Conservation (phyloP, 2,329 filamentous ascomycete genomes). For the Exserohilum rostratum region DNA sequence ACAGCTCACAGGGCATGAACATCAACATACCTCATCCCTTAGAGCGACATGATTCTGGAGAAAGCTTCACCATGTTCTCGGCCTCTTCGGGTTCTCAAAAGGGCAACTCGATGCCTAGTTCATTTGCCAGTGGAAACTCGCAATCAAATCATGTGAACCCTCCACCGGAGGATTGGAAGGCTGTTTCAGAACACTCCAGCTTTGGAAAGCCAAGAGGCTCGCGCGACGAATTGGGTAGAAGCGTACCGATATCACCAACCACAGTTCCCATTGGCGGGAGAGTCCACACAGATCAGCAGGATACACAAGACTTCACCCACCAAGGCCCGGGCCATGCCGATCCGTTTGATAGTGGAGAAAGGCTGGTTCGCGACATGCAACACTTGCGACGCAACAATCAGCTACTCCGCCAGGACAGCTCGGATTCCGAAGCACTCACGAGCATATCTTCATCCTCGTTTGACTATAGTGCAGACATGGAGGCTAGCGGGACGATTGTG, state of each 20-base stretch:
- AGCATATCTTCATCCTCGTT: constrained; percentile 38
- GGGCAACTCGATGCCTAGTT: constrained; percentile 59
- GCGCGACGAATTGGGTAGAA: constrained; percentile 26
- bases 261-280: constrained; percentile 29
- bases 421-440: constrained; percentile 47
- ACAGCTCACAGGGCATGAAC: constrained; percentile 46
- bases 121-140: constrained; percentile 51
- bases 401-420: constrained; percentile 48
- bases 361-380: constrained; percentile 47
- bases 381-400: constrained; percentile 50
- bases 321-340: constrained; percentile 19
- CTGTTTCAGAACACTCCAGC: constrained; percentile 35
- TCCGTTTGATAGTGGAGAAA: constrained; percentile 36
- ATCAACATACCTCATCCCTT: constrained; percentile 44
- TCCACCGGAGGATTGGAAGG: constrained; percentile 37
- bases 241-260: constrained; percentile 35
- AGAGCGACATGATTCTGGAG: constrained; percentile 62
- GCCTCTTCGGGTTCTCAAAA: constrained; percentile 64
- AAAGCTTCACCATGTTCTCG: constrained; percentile 69
- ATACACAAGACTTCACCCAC: constrained; percentile 20
- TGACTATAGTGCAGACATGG: constrained; percentile 45
- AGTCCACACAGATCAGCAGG: constrained; percentile 4
- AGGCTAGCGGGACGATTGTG: constrained; percentile 52
- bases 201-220: constrained; percentile 35
- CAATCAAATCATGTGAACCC: constrained; percentile 32